A percentile compares a stretch with the other conserved stretches of the same genome.
Evolutionary conservation across 139 green algal genomes (phyloP).

Genomic region (Raphidocelis subcapitata): DNA sequence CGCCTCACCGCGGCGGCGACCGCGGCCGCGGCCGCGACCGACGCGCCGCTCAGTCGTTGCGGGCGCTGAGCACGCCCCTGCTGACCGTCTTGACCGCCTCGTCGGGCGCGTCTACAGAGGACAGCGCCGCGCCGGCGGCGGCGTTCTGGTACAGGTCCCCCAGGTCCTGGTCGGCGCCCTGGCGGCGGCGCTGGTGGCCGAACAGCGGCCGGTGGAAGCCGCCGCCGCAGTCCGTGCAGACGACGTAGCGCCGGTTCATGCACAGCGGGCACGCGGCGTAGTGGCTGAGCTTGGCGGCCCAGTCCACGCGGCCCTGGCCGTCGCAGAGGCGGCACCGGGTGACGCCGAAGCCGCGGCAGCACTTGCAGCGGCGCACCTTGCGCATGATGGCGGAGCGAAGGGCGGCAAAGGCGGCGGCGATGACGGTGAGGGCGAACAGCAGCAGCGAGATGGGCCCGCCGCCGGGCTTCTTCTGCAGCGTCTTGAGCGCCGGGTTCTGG

Average conservation of each 20-base stretch:
- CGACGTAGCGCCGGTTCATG: constrained; percentile 48
- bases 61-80: too few species aligned
- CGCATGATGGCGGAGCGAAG: constrained; percentile 36
- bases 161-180: too few species aligned
- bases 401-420: constrained; percentile 38
- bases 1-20: too few species aligned
- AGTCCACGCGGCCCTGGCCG: constrained; percentile 41
- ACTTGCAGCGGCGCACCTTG: constrained; percentile 39
- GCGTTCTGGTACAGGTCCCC: too few species aligned
- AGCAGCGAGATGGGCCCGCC: constrained; percentile 46
- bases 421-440: constrained; percentile 39
- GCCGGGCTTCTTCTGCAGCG: constrained; percentile 3
- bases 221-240: constrained; percentile 48
- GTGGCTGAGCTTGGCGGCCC: constrained; percentile 40
- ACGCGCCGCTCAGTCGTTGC: too few species aligned
- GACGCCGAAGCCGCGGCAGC: constrained; percentile 48
- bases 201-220: constrained; percentile 43
- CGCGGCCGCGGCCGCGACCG: too few species aligned
- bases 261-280: constrained; percentile 53
- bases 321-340: constrained; percentile 52
- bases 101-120: too few species aligned
- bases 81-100: too few species aligned
- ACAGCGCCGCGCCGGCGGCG: too few species aligned
- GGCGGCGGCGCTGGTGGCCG: constrained; percentile 26
- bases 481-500: constrained; percentile 14